Evolutionary conservation across 2,329 filamentous ascomycete species (phyloP).

Genomic region (Fusarium succisae): DNA sequence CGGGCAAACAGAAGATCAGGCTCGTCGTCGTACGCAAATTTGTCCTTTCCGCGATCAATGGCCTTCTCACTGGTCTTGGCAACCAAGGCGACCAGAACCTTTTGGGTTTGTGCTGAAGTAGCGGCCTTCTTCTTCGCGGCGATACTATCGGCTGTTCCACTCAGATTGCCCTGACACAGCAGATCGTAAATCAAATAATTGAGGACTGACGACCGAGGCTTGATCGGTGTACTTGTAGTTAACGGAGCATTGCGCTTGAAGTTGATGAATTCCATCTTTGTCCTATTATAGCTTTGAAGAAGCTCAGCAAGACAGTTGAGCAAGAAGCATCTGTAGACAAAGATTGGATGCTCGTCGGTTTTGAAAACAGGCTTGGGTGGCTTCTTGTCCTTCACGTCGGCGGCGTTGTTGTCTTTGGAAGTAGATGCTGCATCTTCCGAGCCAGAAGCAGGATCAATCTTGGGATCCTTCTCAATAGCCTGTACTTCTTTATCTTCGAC

Average conservation of each 20-base stretch:
- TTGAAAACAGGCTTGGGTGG: conserved; percentile 81
- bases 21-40: conserved; percentile 77
- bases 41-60: conserved; percentile 64
- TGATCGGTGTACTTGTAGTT: conserved; percentile 86
- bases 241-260: conserved; percentile 93
- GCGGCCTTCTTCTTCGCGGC: conserved; percentile 83
- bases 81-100: conserved; percentile 86
- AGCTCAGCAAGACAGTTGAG: conserved; percentile 92
- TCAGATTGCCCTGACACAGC: conserved; percentile 68
- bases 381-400: conserved; percentile 69
- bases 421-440: conserved; percentile 40
- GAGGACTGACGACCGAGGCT: conserved; percentile 89
- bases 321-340: conserved; percentile 95
- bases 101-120: conserved; percentile 86
- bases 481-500: conserved; percentile 83
- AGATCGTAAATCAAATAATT: conserved; percentile 93
- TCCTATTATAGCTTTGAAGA: conserved; percentile 88
- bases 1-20: conserved; percentile 89
- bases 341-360: conserved; percentile 91
- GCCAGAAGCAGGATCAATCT: conserved; percentile 47
- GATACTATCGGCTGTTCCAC: conserved; percentile 77
- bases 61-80: conserved; percentile 85
- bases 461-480: conserved; percentile 54
- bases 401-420: conserved; percentile 43
- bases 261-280: conserved; percentile 99